Percentiles rank a stretch among this genome's conserved stretches.
Evolutionary conservation across 164 flowering plant genomes (phyloP).

Genomic region (Amborella trichopoda): DNA sequence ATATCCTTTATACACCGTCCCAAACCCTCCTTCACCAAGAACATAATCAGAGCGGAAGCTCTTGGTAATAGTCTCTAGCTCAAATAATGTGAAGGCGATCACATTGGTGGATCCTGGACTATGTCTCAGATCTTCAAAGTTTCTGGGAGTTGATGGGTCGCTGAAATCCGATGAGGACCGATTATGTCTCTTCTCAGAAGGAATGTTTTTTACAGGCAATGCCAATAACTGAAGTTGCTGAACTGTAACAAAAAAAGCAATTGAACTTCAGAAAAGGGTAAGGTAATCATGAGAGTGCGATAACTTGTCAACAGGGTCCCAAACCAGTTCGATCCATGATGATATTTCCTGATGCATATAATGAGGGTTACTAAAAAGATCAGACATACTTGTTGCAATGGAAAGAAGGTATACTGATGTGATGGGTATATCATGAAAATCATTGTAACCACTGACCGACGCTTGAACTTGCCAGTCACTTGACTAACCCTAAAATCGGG

Average conservation of each 20-base stretch:
- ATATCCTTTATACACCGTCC: constrained; percentile 94
- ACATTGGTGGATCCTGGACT: constrained; percentile 66
- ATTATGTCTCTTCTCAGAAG: constrained; percentile 43
- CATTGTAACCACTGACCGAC: no score
- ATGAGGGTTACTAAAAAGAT: no score
- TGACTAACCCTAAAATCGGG: no score
- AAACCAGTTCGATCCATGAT: no score
- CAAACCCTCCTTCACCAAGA: constrained; percentile 97
- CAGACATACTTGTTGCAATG: no score
- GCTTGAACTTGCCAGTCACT: no score
- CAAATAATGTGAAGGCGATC: constrained; percentile 74
- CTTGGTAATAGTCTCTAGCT: constrained; percentile 94
- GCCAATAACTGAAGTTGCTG: constrained; percentile 45
- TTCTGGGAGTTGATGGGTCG: constrained; percentile 49
- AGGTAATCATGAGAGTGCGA: no score
- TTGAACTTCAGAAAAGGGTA: no score
- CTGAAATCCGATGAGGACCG: constrained; percentile 86
- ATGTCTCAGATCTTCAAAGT: constrained; percentile 55
- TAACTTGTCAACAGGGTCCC: no score
- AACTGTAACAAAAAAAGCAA: constrained; percentile 23
- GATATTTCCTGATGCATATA: no score
- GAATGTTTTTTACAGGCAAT: constrained; percentile 19
- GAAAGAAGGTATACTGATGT: no score
- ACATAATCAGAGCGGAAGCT: constrained; percentile 92
- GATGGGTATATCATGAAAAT: no score